Evolutionary conservation across 371 early-diverging fungal species (phyloP).

Genomic region (Funneliformis caledonium): DNA sequence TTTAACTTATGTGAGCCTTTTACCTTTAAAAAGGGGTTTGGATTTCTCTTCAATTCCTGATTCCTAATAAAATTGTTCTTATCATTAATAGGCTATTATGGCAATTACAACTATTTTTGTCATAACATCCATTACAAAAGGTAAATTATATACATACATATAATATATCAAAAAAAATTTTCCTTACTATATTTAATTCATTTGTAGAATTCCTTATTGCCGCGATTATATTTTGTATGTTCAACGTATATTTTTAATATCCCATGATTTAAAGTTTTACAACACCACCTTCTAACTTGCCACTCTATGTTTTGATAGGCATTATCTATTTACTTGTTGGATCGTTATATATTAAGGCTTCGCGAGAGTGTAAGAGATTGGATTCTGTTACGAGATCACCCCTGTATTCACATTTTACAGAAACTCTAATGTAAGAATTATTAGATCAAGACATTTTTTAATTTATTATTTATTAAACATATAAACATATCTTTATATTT

Average conservation of each 20-base stretch:
- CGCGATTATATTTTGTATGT: constrained; percentile 25
- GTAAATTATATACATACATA: not conserved
- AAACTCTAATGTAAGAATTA: constrained; percentile 57
- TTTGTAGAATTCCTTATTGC: constrained; percentile 37
- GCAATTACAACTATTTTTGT: constrained; percentile 2
- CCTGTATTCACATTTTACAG: constrained; percentile 84
- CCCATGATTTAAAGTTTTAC: constrained; percentile 56
- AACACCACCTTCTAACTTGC: constrained; percentile 27
- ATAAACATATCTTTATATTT: not conserved
- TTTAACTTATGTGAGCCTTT: not conserved
- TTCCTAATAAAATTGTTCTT: not conserved
- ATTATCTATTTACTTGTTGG: constrained; percentile 57
- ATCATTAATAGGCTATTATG: constrained; percentile 3
- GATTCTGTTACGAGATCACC: constrained; percentile 85
- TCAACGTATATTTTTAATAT: constrained; percentile 42
- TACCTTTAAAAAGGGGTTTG: not conserved
- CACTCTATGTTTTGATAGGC: constrained; percentile 38
- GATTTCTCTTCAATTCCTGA: not conserved
- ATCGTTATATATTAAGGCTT: constrained; percentile 66
- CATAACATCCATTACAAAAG: constrained; percentile 19
- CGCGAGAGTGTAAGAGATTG: constrained; percentile 80
- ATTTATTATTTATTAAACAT: not conserved
- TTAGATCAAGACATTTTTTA: no score
- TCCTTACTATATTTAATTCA: not conserved
- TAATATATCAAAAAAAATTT: not conserved